Percentiles rank a stretch among this genome's conserved stretches.
Evolutionary conservation across 2,329 filamentous ascomycete genomes (phyloP).

Genomic region (Cryphonectria nitschkei): DNA sequence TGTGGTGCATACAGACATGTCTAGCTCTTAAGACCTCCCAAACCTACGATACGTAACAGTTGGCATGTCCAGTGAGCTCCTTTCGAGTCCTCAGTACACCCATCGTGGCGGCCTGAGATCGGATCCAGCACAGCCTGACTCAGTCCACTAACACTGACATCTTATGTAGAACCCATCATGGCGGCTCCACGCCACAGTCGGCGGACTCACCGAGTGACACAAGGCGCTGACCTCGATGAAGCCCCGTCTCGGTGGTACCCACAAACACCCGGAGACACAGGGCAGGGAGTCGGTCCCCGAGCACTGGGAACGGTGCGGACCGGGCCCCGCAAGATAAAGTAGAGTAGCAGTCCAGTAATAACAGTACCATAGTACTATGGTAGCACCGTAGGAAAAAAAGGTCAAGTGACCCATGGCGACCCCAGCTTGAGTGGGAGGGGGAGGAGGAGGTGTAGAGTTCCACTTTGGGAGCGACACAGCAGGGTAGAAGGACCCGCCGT

Average conservation of each 20-base stretch:
- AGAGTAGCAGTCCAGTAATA: not conserved
- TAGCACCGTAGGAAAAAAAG: not conserved
- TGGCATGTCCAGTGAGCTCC: not conserved
- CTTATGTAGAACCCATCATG: not conserved
- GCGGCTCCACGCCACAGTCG: not conserved
- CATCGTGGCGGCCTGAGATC: not conserved
- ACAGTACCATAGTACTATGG: not conserved
- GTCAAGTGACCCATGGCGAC: conserved; percentile 5
- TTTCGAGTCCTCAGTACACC: not conserved
- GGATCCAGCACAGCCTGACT: too few species aligned
- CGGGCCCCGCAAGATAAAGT: conserved; percentile 13
- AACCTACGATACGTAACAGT: not conserved
- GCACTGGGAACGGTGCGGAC: conserved; percentile 5
- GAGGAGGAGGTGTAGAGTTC: not conserved
- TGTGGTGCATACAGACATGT: not conserved
- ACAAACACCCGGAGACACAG: conserved; percentile 4
- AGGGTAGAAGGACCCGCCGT: not conserved
- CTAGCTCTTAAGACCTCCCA: not conserved
- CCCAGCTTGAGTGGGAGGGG: not conserved
- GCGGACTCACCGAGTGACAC: not conserved
- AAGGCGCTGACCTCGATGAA: not conserved
- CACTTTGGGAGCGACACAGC: not conserved
- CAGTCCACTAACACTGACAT: not conserved
- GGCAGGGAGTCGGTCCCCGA: conserved; percentile 1
- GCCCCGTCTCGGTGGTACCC: not conserved